Evolutionary conservation across 306 rosid species (phyloP).

Genomic region (Cicer bijugum): DNA sequence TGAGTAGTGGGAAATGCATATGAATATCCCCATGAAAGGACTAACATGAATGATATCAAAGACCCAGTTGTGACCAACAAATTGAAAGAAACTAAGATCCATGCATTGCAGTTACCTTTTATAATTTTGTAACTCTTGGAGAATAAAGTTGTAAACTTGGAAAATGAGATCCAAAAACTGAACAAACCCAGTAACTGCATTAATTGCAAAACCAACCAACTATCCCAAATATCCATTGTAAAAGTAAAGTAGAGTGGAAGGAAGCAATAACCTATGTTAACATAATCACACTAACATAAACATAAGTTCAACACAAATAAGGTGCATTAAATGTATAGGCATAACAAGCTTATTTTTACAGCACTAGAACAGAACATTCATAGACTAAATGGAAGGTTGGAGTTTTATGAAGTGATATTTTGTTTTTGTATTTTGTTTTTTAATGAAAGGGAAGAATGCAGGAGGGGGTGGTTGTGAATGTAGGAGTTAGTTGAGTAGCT

Average conservation of each 20-base stretch:
- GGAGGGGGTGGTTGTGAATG: slow-evolving; percentile 43
- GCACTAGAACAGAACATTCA: slow-evolving; percentile 36
- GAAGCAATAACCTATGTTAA: slow-evolving; percentile 23
- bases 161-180: slow-evolving; percentile 52
- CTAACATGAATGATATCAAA: slow-evolving; percentile 55
- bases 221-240: slow-evolving; percentile 46
- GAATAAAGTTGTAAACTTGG: slow-evolving; percentile 52
- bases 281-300: neutral
- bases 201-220: slow-evolving; percentile 47
- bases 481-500: slow-evolving; percentile 31
- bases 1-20: slow-evolving; percentile 55
- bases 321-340: slow-evolving; percentile 8
- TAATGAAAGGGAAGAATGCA: slow-evolving; percentile 28
- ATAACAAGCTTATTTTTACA: neutral
- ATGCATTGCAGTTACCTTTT: slow-evolving; percentile 52
- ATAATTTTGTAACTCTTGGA: slow-evolving; percentile 50
- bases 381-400: slow-evolving; percentile 18
- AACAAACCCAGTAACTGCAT: slow-evolving; percentile 56
- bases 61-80: slow-evolving; percentile 59
- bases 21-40: slow-evolving; percentile 56
- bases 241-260: slow-evolving; percentile 5
- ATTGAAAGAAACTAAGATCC: slow-evolving; percentile 58
- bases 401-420: slow-evolving; percentile 33
- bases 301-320: slow-evolving; percentile 20
- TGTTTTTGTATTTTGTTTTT: too few relatives aligned